Base-by-base conservation (phyloP, 805 yeast species). In the Yamadazyma nakazawae region DNA sequence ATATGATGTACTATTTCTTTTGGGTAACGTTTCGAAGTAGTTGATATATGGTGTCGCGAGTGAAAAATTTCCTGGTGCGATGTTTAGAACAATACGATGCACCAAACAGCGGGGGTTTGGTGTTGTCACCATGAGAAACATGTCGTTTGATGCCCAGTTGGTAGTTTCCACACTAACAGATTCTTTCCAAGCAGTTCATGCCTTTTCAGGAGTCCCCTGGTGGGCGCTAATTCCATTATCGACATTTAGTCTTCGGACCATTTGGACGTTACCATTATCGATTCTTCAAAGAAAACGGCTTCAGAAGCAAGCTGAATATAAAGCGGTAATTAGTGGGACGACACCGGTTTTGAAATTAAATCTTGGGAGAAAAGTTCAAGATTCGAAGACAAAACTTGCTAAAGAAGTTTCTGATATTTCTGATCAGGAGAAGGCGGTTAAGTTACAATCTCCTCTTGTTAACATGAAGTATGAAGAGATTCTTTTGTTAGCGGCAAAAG, bases 261-360 rank as follows among this genome's bases (percentile, higher is more conserved):
- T 72, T 1, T 70, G 86, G 62, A 91, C 97, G 0, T 60, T 89
- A 7, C 97, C 97, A 4, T 64, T 91, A 17, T 88, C 95, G 0
- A 71, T 90, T 2, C 54, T 78, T 51, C 95, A 89, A 59, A 69
- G 98, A 45, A 72, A 70, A 44, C 66, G 95, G 34, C 65, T 84
- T 9, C 84, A 80, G 47, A 82, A 79, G 51, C 97, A 91, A 63
- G 83, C 83, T 42, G 76, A 74, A 43, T 68, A 88, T 28, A 70
- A 87, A 46, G 95, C 96, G 10, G 67, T 91, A 1, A 72, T 87
- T 1, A 72, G 79, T 46, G 88, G 96, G 1, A 82, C 83, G 68
- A 78, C 82, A 1, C 97, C 97, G 0, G 79, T 91, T 2, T 65
- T 87, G 17, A 78, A 83, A 56, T 70, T 76, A 32, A 79, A 78